Evolutionary conservation across 2,329 filamentous ascomycete species (phyloP).

Genomic region (Pseudogymnoascus sp.): DNA sequence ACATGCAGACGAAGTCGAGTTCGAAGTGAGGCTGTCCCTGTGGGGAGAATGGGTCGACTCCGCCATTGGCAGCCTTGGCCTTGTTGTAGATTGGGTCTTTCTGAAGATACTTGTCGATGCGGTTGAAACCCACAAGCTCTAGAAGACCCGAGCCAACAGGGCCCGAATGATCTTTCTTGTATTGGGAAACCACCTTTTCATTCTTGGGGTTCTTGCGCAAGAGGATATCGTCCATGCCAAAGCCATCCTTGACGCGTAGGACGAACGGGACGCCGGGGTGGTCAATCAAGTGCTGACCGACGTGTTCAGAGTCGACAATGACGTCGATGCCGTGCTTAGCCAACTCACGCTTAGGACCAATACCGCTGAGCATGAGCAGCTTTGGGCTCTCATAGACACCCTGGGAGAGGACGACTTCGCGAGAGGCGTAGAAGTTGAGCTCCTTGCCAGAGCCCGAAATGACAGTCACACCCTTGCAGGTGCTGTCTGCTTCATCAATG

Average conservation of each 20-base stretch:
- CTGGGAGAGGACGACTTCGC: background rate
- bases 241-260: constrained; percentile 36
- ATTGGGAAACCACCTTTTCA: constrained; percentile 34
- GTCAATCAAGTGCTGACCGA: constrained; percentile 30
- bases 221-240: constrained; percentile 32
- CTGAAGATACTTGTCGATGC: constrained; percentile 48
- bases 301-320: constrained; percentile 24
- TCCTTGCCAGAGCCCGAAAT: constrained; percentile 32
- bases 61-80: constrained; percentile 35
- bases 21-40: constrained; percentile 54
- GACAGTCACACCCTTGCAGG: constrained; percentile 41
- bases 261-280: constrained; percentile 35
- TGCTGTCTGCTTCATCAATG: constrained; percentile 39
- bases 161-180: constrained; percentile 34
- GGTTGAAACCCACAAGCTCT: constrained; percentile 48
- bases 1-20: constrained; percentile 55
- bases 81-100: constrained; percentile 41
- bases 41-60: constrained; percentile 47
- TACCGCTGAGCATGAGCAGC: constrained; percentile 11
- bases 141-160: constrained; percentile 37
- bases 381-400: constrained; percentile 12
- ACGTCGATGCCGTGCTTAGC: constrained; percentile 25
- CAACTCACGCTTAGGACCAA: constrained; percentile 23
- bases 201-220: constrained; percentile 31
- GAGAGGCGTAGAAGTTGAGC: constrained; percentile 37